Conservation (phyloP, 345 rosid species). For the Nephelium lappaceum region DNA sequence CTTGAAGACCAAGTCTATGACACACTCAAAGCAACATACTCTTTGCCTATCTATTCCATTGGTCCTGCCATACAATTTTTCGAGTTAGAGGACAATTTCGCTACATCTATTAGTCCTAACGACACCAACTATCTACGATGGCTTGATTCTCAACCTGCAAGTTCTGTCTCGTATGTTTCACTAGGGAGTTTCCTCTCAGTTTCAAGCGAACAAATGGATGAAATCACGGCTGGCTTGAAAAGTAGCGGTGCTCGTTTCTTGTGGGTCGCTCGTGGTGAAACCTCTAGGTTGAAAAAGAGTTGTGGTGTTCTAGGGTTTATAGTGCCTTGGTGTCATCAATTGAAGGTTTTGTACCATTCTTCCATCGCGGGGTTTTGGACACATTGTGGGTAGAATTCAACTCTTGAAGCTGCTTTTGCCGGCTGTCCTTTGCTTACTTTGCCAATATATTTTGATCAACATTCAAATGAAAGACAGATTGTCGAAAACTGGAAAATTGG, state of each 20-base stretch:
- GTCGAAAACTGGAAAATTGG: slow-evolving; percentile 30
- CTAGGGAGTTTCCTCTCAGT: slow-evolving; percentile 49
- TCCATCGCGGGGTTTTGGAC: slow-evolving; percentile 29
- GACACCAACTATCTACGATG: slow-evolving; percentile 26
- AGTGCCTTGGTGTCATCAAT: slow-evolving; percentile 28
- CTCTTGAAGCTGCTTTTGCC: slow-evolving; percentile 23
- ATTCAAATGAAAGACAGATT: slow-evolving; percentile 10
- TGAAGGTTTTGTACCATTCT: slow-evolving; percentile 26
- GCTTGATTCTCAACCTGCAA: slow-evolving; percentile 41
- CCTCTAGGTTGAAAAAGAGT: not conserved
- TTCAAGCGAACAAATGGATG: slow-evolving; percentile 42
- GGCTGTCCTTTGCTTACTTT: slow-evolving; percentile 29
- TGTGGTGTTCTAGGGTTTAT: slow-evolving; percentile 20
- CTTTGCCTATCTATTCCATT: slow-evolving; percentile 35
- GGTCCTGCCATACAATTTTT: slow-evolving; percentile 48
- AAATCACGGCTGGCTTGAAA: slow-evolving; percentile 36
- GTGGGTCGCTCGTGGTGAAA: slow-evolving; percentile 51
- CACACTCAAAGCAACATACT: slow-evolving; percentile 10
- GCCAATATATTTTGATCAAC: slow-evolving; percentile 24
- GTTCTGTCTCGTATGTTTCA: slow-evolving; percentile 47
- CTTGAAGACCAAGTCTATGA: slow-evolving; percentile 30
- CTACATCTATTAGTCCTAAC: not conserved
- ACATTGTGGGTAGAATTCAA: slow-evolving; percentile 35
- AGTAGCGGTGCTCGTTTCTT: slow-evolving; percentile 36
- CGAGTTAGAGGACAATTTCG: slow-evolving; percentile 6